A percentile compares a stretch with the other conserved stretches of the same genome.
Evolutionary conservation across 768 basidiomycete genomes (phyloP).

Genomic region (Boletus pseudo-olivaceus): DNA sequence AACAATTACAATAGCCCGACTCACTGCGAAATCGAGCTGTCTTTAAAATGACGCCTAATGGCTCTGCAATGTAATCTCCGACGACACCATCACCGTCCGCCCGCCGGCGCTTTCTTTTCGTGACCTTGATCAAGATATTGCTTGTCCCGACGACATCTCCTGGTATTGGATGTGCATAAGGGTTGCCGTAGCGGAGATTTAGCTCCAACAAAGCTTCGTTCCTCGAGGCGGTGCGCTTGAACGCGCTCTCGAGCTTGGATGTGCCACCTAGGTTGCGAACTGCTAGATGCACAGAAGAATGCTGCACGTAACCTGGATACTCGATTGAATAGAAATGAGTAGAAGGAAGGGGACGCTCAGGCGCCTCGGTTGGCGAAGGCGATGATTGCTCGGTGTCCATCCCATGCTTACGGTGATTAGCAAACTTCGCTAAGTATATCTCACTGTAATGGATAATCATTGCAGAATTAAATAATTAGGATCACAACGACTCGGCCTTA

Average conservation of each 20-base stretch:
- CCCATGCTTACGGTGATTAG: conserved; percentile 8
- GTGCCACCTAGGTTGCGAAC: conserved; percentile 69
- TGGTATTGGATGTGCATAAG: conserved; percentile 79
- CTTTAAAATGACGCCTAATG: conserved; percentile 73
- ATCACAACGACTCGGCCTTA: neutral
- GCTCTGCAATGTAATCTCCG: conserved; percentile 73
- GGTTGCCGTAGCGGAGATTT: conserved; percentile 65
- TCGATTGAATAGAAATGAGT: conserved; percentile 76
- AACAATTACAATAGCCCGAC: conserved; percentile 25
- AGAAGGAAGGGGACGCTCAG: conserved; percentile 47
- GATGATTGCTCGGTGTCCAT: conserved; percentile 14
- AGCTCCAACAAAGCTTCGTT: conserved; percentile 72
- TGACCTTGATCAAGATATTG: conserved; percentile 84
- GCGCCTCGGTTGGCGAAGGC: conserved; percentile 29
- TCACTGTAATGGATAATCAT: neutral
- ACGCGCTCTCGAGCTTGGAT: conserved; percentile 66
- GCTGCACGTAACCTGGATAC: conserved; percentile 82
- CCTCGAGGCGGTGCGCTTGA: conserved; percentile 64
- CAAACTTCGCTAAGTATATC: neutral
- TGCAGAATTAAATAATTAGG: neutral
- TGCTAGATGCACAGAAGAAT: conserved; percentile 57
- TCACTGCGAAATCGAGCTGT: conserved; percentile 88
- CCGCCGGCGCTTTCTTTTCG: conserved; percentile 60
- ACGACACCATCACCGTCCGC: conserved; percentile 25
- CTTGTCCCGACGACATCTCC: conserved; percentile 75